Base-by-base conservation (phyloP, 495 filamentous ascomycete genomes). In the Daldinia childiae region DNA sequence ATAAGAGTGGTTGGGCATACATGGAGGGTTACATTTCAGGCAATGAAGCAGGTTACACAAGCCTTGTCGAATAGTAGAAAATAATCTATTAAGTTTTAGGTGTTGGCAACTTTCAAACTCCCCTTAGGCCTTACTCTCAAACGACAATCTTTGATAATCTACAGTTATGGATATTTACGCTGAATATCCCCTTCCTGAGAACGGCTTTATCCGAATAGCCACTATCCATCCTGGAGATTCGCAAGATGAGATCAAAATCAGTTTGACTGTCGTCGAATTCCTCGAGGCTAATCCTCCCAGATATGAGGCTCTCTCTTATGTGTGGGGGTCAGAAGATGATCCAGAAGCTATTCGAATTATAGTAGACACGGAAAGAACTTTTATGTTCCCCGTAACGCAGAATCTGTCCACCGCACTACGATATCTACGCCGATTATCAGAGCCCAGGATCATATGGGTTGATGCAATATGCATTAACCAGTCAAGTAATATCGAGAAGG, bases 401-500 rank as follows among this genome's bases (percentile, higher is more conserved):
- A 62, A 51, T 21, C 12, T 62, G 9, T 26, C 6, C 12, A 29
- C 17, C 24, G 41, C 58, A 4, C 27, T 62, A 4, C 24, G 43
- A 19, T 34, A 50, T 14, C 17, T 62, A 21, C 58, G 58, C 8
- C 26, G 30, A 27, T n/a, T 1, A 1, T n/a, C 14, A 15, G 17
- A 24, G 5, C 29, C 58, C 4, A 26, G 58, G 7, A 2, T 27
- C 15, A 1, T 62, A 7, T 62, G 58, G 58, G 50, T 32, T 11
- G 58, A 62, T n/a, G 39, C 58, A n/a, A 51, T 62, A 26, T 60
- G 57, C 7, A 60, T 60, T 6, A 27, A 60, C 17, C 57, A 60
- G 24, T n/a, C 30, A n/a, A 51, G 72, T 59, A 60, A 34, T 9
- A 11, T 32, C 4, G 75, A 77, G 50, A 76, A 72, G 64, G 39